These are phyloP conservation scores for Usnea hakonensis DNA, from an alignment of 495 filamentous ascomycete genomes.

Conservation along the genomic window DNA sequence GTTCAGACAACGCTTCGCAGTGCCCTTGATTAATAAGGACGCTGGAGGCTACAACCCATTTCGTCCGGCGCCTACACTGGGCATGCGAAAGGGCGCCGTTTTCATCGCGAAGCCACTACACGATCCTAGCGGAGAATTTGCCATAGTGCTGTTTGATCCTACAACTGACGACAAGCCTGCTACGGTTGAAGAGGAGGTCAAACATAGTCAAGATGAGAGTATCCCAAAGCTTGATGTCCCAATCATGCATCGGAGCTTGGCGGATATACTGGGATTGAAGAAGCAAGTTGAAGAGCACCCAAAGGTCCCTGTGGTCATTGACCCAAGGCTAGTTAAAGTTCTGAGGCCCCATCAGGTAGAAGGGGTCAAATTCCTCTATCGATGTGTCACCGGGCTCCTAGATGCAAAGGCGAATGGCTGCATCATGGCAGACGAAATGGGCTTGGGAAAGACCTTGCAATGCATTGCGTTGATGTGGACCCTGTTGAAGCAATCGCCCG, in stretches of 20 bases:
- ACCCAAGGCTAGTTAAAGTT: slow-evolving; percentile 84
- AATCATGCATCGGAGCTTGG: slow-evolving; percentile 83
- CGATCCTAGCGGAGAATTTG: slow-evolving; percentile 91
- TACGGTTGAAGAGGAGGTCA: slow-evolving; percentile 42
- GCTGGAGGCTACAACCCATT: slow-evolving; percentile 61
- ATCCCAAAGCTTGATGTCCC: slow-evolving; percentile 65
- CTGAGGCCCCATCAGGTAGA: slow-evolving; percentile 95
- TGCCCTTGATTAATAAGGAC: slow-evolving; percentile 81
- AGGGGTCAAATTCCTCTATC: slow-evolving; percentile 96
- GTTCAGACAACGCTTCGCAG: slow-evolving; percentile 74
- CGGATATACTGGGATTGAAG: slow-evolving; percentile 91
- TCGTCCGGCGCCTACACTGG: slow-evolving; percentile 75
- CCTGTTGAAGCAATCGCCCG: slow-evolving; percentile 86
- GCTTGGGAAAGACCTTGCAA: slow-evolving; percentile 86
- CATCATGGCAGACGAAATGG: slow-evolving; percentile 99
- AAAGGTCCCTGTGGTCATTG: slow-evolving; percentile 93
- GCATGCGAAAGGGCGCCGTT: slow-evolving; percentile 71
- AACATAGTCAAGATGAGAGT: slow-evolving; percentile 42
- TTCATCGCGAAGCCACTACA: slow-evolving; percentile 90
- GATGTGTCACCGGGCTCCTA: slow-evolving; percentile 85
- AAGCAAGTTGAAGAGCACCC: slow-evolving; percentile 78
- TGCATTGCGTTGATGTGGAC: slow-evolving; percentile 90
- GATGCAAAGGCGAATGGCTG: slow-evolving; percentile 92
- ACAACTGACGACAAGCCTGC: slow-evolving; percentile 72
- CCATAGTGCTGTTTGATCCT: slow-evolving; percentile 93